These are phyloP conservation scores for Aspergillus oerlinghausenensis DNA, from an alignment of 2,329 filamentous ascomycete genomes.

Conservation along the genomic window DNA sequence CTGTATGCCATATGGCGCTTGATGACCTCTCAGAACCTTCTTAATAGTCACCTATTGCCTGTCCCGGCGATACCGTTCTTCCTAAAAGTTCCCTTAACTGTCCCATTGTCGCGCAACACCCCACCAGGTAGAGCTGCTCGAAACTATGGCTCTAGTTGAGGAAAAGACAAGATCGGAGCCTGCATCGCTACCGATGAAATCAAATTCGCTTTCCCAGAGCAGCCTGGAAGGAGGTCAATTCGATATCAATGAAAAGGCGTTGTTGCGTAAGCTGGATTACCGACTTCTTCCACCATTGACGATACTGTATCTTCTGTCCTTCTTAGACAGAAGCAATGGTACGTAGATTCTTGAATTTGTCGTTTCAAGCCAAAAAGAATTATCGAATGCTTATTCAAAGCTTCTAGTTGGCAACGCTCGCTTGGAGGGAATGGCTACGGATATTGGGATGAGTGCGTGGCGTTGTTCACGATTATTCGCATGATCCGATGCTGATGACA, in stretches of 20 bases:
- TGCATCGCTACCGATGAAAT: background rate
- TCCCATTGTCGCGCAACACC: background rate
- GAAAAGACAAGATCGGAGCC: conserved; percentile 1
- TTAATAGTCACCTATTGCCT: background rate
- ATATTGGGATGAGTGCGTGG: conserved; percentile 35
- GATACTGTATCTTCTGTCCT: conserved; percentile 42
- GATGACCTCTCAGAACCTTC: background rate
- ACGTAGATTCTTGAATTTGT: background rate
- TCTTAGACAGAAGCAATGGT: conserved; percentile 43
- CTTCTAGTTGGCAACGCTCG: conserved; percentile 35
- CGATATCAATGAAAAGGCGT: conserved; percentile 34
- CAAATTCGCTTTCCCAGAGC: conserved; percentile 7
- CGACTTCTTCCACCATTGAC: conserved; percentile 42
- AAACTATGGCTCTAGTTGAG: conserved; percentile 9
- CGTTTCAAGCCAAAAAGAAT: background rate
- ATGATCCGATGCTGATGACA: background rate
- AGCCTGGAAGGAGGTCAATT: conserved; percentile 16
- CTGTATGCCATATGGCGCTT: conserved; percentile 1
- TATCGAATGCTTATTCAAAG: background rate
- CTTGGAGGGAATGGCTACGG: conserved; percentile 34
- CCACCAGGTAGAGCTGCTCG: background rate
- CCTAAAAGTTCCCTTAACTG: background rate
- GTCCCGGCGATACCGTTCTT: background rate
- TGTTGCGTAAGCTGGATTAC: conserved; percentile 43
- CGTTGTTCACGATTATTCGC: background rate